Evolutionary conservation across 2,329 filamentous ascomycete genomes (phyloP).

Genomic region (Trichoderma sp.): DNA sequence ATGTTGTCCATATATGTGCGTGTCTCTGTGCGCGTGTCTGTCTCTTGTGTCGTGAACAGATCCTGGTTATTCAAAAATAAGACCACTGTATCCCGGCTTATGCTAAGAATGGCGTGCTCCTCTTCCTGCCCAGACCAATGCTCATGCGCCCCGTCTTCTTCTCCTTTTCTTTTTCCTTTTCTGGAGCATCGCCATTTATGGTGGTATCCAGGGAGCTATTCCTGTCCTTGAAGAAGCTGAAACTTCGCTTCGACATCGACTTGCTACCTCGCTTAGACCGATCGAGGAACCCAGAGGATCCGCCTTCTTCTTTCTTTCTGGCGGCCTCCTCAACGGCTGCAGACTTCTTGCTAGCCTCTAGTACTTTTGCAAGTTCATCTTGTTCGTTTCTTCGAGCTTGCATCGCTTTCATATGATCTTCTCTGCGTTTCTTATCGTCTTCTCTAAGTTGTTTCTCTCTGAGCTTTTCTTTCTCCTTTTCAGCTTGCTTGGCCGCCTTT

Average conservation of each 20-base stretch:
- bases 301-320: constrained; percentile 44
- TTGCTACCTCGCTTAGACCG: constrained; percentile 73
- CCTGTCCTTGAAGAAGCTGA: constrained; percentile 63
- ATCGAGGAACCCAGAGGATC: constrained; percentile 55
- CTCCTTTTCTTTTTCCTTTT: constrained; percentile 55
- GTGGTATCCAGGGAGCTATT: constrained; percentile 33
- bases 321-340: constrained; percentile 55
- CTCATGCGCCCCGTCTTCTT: constrained; percentile 65
- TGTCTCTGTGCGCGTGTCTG: not conserved
- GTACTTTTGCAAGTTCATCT: constrained; percentile 61
- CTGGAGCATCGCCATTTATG: constrained; percentile 37
- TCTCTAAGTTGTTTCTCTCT: constrained; percentile 45
- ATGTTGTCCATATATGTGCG: not conserved
- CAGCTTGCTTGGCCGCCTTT: constrained; percentile 52
- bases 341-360: constrained; percentile 67
- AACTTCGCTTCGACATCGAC: constrained; percentile 76
- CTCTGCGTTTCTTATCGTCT: constrained; percentile 44
- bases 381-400: constrained; percentile 58
- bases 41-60: not conserved
- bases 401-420: constrained; percentile 58
- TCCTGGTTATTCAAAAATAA: constrained; percentile 22
- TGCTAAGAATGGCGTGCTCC: constrained; percentile 56
- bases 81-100: constrained; percentile 11
- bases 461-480: constrained; percentile 52
- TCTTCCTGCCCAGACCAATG: constrained; percentile 69